Evolutionary conservation across 768 basidiomycete species (phyloP).

Genomic region (Nevesoporus exiguus): DNA sequence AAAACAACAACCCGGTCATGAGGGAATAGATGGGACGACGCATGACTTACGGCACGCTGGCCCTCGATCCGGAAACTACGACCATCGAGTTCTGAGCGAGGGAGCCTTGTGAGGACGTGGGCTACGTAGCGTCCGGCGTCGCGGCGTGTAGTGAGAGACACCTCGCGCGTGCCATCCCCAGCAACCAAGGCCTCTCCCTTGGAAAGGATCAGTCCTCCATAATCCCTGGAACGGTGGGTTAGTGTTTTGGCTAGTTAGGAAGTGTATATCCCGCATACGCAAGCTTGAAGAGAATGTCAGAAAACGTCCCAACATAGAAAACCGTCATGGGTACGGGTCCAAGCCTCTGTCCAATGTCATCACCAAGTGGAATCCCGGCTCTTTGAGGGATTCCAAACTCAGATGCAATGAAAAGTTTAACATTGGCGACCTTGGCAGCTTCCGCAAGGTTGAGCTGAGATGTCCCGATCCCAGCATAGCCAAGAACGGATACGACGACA

Average conservation of each 20-base stretch:
- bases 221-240: not conserved
- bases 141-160: not conserved
- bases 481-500: not conserved
- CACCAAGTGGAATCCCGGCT: not conserved
- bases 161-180: not conserved
- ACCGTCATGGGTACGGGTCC: not conserved
- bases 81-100: not conserved
- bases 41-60: not conserved
- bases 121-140: not conserved
- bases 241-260: not conserved
- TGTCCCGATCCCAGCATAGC: not conserved
- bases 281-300: slow-evolving; percentile 2
- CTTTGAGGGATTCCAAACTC: not conserved
- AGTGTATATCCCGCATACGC: not conserved
- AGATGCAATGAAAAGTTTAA: not conserved
- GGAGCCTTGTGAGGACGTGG: not conserved
- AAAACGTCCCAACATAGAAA: not conserved
- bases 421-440: slow-evolving; percentile 1
- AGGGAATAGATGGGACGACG: too few relatives aligned
- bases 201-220: slow-evolving; percentile 1
- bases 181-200: not conserved
- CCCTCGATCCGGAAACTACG: slow-evolving; percentile 3
- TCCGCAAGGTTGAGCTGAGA: slow-evolving; percentile 1
- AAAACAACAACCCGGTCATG: not conserved
- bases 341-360: not conserved